Evolutionary conservation across 768 basidiomycete genomes (phyloP).

Genomic region (Suillus subalutaceus): DNA sequence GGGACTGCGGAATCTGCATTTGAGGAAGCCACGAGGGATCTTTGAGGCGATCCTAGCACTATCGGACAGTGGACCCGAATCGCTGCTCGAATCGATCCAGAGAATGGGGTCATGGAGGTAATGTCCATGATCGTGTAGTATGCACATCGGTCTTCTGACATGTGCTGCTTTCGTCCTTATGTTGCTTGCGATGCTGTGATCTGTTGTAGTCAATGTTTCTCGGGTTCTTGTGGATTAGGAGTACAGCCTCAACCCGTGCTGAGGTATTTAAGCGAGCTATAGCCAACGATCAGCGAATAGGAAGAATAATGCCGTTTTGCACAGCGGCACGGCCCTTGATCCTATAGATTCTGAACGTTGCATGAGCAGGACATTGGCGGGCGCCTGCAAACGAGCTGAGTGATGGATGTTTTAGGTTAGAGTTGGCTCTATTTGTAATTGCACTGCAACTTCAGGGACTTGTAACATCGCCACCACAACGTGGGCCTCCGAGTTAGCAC

Average conservation of each 20-base stretch:
- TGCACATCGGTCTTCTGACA: not conserved
- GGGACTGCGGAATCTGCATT: too few relatives aligned
- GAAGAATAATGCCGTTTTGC: not conserved
- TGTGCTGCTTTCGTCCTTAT: not conserved
- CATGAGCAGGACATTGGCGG: not conserved
- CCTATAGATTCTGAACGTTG: not conserved
- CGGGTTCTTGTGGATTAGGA: not conserved
- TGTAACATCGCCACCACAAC: constrained; percentile 16
- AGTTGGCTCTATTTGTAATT: constrained; percentile 20
- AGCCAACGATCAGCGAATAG: not conserved
- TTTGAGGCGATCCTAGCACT: too few relatives aligned
- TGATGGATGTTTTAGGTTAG: not conserved
- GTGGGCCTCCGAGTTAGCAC: constrained; percentile 2
- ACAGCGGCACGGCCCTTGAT: too few relatives aligned
- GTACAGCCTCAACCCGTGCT: not conserved
- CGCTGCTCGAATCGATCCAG: not conserved
- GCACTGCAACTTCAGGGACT: constrained; percentile 13
- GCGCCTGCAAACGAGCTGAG: not conserved
- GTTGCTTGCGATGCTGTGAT: not conserved
- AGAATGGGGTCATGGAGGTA: not conserved
- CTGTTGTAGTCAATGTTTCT: not conserved
- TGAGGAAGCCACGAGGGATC: not conserved
- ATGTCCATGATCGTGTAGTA: not conserved
- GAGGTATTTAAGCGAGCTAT: too few relatives aligned
- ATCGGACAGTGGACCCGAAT: not conserved